A percentile compares a stretch with the other conserved stretches of the same genome.
Evolutionary conservation across 805 yeast genomes (phyloP).

Genomic region (Candida schatavii): DNA sequence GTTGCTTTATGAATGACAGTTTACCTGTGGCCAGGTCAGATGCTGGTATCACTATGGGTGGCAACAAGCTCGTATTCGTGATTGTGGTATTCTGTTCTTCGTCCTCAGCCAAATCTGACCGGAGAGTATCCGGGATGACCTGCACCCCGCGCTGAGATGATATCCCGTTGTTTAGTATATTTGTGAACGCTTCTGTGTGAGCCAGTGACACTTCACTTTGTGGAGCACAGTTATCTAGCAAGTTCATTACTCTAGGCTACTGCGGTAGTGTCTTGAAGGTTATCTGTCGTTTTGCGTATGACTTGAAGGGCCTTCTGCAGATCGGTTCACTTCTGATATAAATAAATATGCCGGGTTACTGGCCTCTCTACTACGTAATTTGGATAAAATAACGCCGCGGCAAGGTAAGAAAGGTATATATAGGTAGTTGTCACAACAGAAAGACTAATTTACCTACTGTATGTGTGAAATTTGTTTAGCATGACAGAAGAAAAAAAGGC

Average conservation of each 20-base stretch:
- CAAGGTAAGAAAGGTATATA: too few species aligned
- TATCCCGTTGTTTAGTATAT: conserved; percentile 7
- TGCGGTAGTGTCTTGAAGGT: too few species aligned
- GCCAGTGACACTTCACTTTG: conserved; percentile 1
- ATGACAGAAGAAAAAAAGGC: conserved; percentile 9
- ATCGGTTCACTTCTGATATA: too few species aligned
- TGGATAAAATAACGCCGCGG: too few species aligned
- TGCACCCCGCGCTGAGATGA: conserved; percentile 3
- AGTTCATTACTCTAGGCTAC: conserved; percentile 10
- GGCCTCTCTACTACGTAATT: too few species aligned
- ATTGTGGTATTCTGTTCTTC: neutral
- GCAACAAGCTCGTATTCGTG: conserved; percentile 1
- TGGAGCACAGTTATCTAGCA: conserved; percentile 11
- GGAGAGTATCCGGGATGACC: conserved; percentile 1
- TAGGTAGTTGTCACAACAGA: too few species aligned
- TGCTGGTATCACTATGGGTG: neutral
- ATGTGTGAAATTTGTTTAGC: too few species aligned
- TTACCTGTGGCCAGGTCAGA: neutral
- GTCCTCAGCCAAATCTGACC: conserved; percentile 1
- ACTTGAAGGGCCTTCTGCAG: too few species aligned
- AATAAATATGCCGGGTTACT: too few species aligned
- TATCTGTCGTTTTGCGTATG: too few species aligned
- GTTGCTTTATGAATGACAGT: neutral
- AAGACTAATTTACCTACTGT: too few species aligned
- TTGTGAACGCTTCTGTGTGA: conserved; percentile 6